Base-by-base conservation (phyloP, 768 basidiomycete genomes). In the Leucocoprinus sp. region DNA sequence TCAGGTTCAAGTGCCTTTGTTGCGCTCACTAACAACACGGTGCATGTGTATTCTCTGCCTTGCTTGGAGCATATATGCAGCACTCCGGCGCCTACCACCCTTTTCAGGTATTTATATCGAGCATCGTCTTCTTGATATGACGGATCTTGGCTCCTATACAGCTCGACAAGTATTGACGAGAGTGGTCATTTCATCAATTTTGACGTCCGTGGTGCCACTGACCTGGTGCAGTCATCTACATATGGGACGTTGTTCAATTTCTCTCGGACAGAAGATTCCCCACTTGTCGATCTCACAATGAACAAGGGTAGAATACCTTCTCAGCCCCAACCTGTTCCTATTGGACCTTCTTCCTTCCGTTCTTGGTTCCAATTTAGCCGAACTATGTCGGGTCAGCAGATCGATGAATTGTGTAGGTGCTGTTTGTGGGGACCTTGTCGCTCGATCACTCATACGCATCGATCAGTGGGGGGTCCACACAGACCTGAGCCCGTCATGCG, bases 401-500 rank as follows among this genome's bases (percentile, higher is more conserved):
- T 85, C 12, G 84, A 86, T 52, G 62, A 61, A 4, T 56, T 84
- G 15, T 56, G 83, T 84, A 57, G 43, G 78, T 61, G 17, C 37
- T 47, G 8, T 34, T 2, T 1, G 22, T 51, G 26, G 26, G 18
- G 21, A 23, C 34, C 21, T n/a, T 36, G 8, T 23, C 17, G 12
- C 19, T 43, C 17, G 43, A 37, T 37, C 22, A n/a, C 43, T 48
- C n/a, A n/a, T n/a, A n/a, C n/a, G n/a, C n/a, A 45, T 19, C 27
- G 26, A n/a, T 19, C 37, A 84, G 84, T 86, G 44, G 84, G 76
- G 8, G 83, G 82, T 1, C 78, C 80, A 1, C 67, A 82, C 52
- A 65, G 82, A 47, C 82, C 80, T 5, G 58, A 74, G 17, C 76
- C 60, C 61, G 47, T 63, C 57, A 50, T 55, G 55, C 44, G 49